phyloP scores from a whole-genome alignment of 1,284 basidiomycete genomes.

The Naganishia cerealis region DNA sequence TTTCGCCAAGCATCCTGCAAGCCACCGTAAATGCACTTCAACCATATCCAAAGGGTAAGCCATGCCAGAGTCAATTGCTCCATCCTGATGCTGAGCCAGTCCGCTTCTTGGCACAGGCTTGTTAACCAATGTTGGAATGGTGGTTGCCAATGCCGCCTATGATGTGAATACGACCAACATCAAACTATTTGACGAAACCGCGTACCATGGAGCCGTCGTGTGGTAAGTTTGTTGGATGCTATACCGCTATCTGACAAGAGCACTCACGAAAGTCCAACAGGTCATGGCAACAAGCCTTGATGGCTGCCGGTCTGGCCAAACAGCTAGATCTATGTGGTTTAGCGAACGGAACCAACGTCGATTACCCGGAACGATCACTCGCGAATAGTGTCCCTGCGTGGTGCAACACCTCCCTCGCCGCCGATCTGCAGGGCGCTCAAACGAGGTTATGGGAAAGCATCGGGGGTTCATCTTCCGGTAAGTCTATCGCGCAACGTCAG shows the following conservation, averaged over 20 bases:
- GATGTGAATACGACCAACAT: constrained; percentile 53
- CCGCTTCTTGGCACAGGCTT: constrained; percentile 43
- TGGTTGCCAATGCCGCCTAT: constrained; percentile 57
- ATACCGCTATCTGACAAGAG: neutral
- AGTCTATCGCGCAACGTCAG: constrained; percentile 9
- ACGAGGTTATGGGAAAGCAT: constrained; percentile 55
- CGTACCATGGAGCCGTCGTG: constrained; percentile 58
- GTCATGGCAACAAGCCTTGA: constrained; percentile 57
- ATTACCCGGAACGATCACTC: constrained; percentile 37
- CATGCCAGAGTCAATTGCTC: neutral
- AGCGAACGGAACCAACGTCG: constrained; percentile 37
- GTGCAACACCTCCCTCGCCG: constrained; percentile 53
- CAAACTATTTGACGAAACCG: constrained; percentile 51
- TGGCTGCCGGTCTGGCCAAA: constrained; percentile 55
- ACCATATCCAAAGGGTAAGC: constrained; percentile 55
- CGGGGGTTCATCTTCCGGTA: constrained; percentile 47
- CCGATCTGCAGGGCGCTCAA: constrained; percentile 50
- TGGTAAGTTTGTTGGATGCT: constrained; percentile 40
- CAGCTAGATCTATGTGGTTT: constrained; percentile 53
- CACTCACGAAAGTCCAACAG: constrained; percentile 4
- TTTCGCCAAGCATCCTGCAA: constrained; percentile 48
- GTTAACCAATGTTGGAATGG: constrained; percentile 57
- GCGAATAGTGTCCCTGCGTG: constrained; percentile 45
- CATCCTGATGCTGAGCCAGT: neutral
- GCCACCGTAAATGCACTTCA: constrained; percentile 54